Percentiles rank a stretch among this genome's conserved stretches.
Evolutionary conservation across 2,329 filamentous ascomycete species (phyloP).

Genomic region (Alternaria ethzedia): DNA sequence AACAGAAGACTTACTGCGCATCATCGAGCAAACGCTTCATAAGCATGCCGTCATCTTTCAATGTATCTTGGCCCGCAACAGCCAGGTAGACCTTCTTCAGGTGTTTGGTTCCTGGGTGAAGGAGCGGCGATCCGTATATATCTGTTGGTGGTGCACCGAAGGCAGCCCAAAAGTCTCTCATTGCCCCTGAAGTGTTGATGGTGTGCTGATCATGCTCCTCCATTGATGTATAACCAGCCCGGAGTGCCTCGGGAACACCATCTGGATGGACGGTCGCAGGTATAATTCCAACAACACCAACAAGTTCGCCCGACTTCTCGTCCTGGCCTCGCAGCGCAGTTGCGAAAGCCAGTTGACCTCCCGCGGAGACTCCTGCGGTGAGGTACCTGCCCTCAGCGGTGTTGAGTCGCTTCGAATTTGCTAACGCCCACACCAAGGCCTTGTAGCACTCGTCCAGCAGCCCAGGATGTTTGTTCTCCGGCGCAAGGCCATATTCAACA

Average conservation of each 20-base stretch:
- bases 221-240: slow-evolving; percentile 43
- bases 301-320: slow-evolving; percentile 42
- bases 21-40: slow-evolving; percentile 40
- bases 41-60: slow-evolving; percentile 44
- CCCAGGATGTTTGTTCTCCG: slow-evolving; percentile 41
- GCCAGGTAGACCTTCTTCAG: slow-evolving; percentile 43
- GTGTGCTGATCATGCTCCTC: slow-evolving; percentile 47
- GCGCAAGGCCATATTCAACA: slow-evolving; percentile 47
- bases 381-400: slow-evolving; percentile 39
- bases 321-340: slow-evolving; percentile 49
- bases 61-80: slow-evolving; percentile 41
- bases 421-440: slow-evolving; percentile 41
- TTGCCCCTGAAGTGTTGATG: slow-evolving; percentile 45
- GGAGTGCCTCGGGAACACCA: slow-evolving; percentile 45
- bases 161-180: slow-evolving; percentile 45
- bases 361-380: slow-evolving; percentile 49
- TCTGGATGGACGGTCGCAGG: slow-evolving; percentile 48
- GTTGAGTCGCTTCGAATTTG: slow-evolving; percentile 32
- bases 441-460: slow-evolving; percentile 47
- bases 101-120: slow-evolving; percentile 37
- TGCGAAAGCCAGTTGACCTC: slow-evolving; percentile 48
- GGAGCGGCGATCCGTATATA: slow-evolving; percentile 40
- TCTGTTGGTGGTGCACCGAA: slow-evolving; percentile 41
- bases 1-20: slow-evolving; percentile 24
- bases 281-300: slow-evolving; percentile 49